These are phyloP conservation scores for Datura wrightii DNA, from an alignment of 257 asterid genomes.

Conservation along the genomic window DNA sequence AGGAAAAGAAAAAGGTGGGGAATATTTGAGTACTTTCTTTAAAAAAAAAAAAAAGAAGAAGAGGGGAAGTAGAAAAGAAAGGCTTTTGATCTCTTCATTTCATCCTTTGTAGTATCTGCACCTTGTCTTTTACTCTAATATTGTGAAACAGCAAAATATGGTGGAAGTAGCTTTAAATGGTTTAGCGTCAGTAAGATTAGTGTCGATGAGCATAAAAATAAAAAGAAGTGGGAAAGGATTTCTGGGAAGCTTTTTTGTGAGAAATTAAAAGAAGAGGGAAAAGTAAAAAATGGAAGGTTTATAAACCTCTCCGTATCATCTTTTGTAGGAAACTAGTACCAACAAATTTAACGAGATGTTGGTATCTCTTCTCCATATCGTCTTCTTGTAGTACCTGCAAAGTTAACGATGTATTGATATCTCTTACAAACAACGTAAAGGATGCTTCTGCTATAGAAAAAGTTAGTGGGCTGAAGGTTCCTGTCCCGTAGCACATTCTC, in stretches of 20 bases:
- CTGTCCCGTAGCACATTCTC: not conserved
- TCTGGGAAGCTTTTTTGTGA: not conserved
- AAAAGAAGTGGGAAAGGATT: not conserved
- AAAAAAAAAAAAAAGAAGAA: not conserved
- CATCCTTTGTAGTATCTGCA: not conserved
- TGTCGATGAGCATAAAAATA: not conserved
- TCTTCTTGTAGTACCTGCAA: not conserved
- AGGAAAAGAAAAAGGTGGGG: not conserved
- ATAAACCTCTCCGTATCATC: not conserved
- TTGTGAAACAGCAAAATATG: not conserved
- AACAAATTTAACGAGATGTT: not conserved
- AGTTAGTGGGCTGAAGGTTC: not conserved
- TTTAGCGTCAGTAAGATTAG: not conserved
- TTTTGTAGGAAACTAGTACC: not conserved
- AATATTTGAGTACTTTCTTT: not conserved
- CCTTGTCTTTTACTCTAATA: not conserved
- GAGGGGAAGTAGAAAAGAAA: not conserved
- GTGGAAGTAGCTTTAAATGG: not conserved
- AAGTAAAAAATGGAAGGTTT: conserved; percentile 6
- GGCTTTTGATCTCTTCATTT: not conserved
- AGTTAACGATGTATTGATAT: not conserved
- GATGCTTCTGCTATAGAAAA: not conserved
- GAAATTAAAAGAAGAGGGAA: not conserved
- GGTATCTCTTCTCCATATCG: not conserved
- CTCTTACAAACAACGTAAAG: not conserved